Base-by-base conservation (phyloP, 2,329 filamentous ascomycete genomes). In the Calonectria pteridis region DNA sequence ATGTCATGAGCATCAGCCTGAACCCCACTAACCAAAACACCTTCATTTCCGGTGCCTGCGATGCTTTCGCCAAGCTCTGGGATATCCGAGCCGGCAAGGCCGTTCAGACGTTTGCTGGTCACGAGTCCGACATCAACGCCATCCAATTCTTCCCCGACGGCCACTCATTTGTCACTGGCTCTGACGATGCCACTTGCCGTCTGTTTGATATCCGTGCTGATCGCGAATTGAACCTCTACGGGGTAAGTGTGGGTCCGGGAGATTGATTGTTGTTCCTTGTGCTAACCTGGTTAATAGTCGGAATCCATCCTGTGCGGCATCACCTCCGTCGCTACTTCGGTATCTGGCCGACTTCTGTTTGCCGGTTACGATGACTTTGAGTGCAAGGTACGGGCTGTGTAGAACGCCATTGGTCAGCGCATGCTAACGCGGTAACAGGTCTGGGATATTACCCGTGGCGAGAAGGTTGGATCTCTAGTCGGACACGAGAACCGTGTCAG, bases 111-210 rank as follows among this genome's bases (percentile, higher is more conserved):
- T 99, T 99, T 85, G 96, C 97, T 67, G 97, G 97, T 33, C 97
- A 98, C 86, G 97, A 98, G 86, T 98, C 96, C 55, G 97, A 99
- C 83, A 99, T 99, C 89, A 99, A 99, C 85, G 97, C 97, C 81
- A 98, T 99, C 77, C 97, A 98, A 84, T 99, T 98, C 89, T 98
- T 98, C 92, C 97, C 97, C 68, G 97, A 98, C 83, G 97, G 97
- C 75, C 98, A 98, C 85, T 98, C 97, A 31, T 98, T 99, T 83
- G 97, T 98, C 78, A 98, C 97, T 69, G 97, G 97, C 72, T 98
- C 97, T 55, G 97, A 99, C 81, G 97, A 99, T 84, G 97, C 97
- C 69, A 98, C 96, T 49, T 99, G 97, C 90, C 93, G 97, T 79
- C 91, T 99, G 49, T 99, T 99, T 83, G 97, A 99, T 85, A 98